Conservation (phyloP, 495 filamentous ascomycete genomes). For the Lindgomyces ingoldianus region DNA sequence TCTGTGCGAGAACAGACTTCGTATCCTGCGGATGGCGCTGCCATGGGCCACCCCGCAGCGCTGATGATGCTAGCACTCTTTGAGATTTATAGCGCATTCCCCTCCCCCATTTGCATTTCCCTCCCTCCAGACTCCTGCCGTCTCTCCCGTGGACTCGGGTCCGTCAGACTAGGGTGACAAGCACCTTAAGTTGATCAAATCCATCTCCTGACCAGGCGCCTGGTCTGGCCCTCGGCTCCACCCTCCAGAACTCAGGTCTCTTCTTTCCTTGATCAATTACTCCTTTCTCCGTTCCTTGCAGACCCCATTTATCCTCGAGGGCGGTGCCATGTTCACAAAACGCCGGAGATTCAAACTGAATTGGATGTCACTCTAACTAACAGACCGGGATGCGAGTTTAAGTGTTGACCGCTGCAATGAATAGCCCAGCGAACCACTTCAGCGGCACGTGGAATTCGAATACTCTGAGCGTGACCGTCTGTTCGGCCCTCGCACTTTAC, state of each 20-base stretch:
- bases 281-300: not conserved
- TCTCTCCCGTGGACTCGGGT: slow-evolving; percentile 18
- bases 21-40: not conserved
- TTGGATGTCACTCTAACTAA: not conserved
- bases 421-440: slow-evolving; percentile 17
- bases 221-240: slow-evolving; percentile 3
- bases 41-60: slow-evolving; percentile 1
- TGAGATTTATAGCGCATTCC: not conserved
- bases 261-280: not conserved
- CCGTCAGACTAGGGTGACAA: slow-evolving; percentile 21
- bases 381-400: not conserved
- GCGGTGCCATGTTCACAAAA: not conserved
- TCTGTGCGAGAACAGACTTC: not conserved
- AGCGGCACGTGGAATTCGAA: slow-evolving; percentile 15
- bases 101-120: not conserved
- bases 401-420: slow-evolving; percentile 11
- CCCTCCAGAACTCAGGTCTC: not conserved
- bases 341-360: not conserved
- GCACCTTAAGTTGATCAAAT: not conserved
- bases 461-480: slow-evolving; percentile 20
- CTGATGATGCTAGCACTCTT: not conserved
- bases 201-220: slow-evolving; percentile 19
- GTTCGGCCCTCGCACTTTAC: slow-evolving; percentile 30
- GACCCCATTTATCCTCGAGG: not conserved
- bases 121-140: not conserved